Evolutionary conservation across 176 grass and related monocot genomes (phyloP).

Genomic region (Musa acuminata): DNA sequence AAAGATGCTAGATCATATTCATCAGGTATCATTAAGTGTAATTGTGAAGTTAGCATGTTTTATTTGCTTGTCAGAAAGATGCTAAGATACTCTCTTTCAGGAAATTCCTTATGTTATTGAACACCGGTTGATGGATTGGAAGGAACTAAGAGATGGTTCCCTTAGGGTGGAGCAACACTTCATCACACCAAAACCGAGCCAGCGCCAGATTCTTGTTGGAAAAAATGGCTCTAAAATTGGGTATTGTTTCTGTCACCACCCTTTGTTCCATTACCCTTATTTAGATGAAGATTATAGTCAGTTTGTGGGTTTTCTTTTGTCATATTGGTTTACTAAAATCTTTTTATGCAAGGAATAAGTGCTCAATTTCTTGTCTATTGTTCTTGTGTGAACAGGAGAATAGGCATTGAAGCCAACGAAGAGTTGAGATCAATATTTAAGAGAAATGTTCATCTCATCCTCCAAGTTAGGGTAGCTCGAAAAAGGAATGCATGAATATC

Average conservation of each 20-base stretch:
- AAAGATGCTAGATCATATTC: constrained; percentile 91
- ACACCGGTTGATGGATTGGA: constrained; percentile 85
- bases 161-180: constrained; percentile 93
- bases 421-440: constrained; percentile 93
- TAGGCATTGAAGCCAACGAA: constrained; percentile 92
- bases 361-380: background rate
- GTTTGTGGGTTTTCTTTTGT: no score
- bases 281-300: no score
- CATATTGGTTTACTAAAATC: no score
- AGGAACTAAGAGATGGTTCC: constrained; percentile 91
- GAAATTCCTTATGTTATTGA: constrained; percentile 98
- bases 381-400: constrained; percentile 56
- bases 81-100: constrained; percentile 31
- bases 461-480: constrained; percentile 83
- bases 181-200: constrained; percentile 80
- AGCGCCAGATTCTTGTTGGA: constrained; percentile 94
- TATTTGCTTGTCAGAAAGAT: constrained; percentile 22
- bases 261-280: background rate
- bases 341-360: background rate
- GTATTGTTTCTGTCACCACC: constrained; percentile 27
- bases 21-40: constrained; percentile 51
- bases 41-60: constrained; percentile 7
- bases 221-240: constrained; percentile 98
- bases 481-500: constrained; percentile 53
- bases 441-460: constrained; percentile 89